Evolutionary conservation across 2,329 filamentous ascomycete genomes (phyloP).

Genomic region (Cercospora nicotianae): DNA sequence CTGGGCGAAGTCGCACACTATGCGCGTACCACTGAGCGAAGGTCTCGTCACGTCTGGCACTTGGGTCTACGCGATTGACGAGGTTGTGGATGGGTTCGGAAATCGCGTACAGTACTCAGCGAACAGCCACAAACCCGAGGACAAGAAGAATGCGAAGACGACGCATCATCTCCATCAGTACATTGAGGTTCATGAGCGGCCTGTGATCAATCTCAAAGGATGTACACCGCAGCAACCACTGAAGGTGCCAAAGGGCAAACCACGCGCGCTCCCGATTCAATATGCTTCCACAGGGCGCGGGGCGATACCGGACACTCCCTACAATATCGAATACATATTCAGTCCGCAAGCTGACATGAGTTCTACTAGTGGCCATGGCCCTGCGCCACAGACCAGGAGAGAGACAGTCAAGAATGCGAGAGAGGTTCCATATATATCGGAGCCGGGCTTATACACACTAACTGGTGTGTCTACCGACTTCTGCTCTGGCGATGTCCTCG

Average conservation of each 20-base stretch:
- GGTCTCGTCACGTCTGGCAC: constrained; percentile 75
- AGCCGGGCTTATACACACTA: constrained; percentile 83
- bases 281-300: constrained; percentile 64
- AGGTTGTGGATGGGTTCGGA: constrained; percentile 86
- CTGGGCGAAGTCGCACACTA: constrained; percentile 75
- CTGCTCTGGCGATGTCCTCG: constrained; percentile 84
- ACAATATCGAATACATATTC: constrained; percentile 79
- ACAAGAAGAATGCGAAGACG: constrained; percentile 45
- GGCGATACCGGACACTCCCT: constrained; percentile 61
- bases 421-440: constrained; percentile 67
- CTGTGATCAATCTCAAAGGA: constrained; percentile 66
- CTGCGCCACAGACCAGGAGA: constrained; percentile 58
- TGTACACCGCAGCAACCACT: constrained; percentile 80
- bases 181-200: constrained; percentile 85
- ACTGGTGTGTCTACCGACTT: constrained; percentile 75
- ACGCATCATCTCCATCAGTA: constrained; percentile 65
- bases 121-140: constrained; percentile 65
- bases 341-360: constrained; percentile 70
- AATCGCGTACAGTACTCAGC: constrained; percentile 76
- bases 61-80: constrained; percentile 89
- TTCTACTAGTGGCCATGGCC: constrained; percentile 68
- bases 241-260: constrained; percentile 75
- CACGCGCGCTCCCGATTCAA: constrained; percentile 67
- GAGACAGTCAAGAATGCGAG: constrained; percentile 62
- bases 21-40: constrained; percentile 85